Base-by-base conservation (phyloP, 2,329 filamentous ascomycete genomes). In the Pseudogymnoascus sp. region DNA sequence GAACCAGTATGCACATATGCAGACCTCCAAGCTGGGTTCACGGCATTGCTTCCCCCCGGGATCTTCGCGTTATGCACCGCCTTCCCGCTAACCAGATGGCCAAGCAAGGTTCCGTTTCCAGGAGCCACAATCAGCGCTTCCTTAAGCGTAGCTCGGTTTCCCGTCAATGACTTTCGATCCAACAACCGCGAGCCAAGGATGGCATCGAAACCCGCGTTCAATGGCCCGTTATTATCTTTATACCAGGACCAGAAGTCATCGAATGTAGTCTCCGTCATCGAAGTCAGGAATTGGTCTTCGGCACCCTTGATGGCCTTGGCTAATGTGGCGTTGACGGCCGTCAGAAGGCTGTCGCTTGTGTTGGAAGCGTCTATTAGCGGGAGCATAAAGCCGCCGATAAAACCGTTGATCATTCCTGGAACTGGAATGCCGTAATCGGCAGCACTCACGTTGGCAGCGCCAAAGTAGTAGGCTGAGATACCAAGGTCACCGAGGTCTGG, bases 21-120 rank as follows among this genome's bases (percentile, higher is more conserved):
- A 11, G 67, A 77, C 14, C 83, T 75, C 81, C 82, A 86, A 0
- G 80, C 79, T 0, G 82, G 81, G 38, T 79, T 78, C 2, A 82
- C 76, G 0, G 80, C 73, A 31, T 80, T 79, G 43, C 77, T 72
- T 0, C 79, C 79, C 0, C 80, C 80, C 16, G 76, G 70, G 0
- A 79, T 78, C 34, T 72, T 69, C 1, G 78, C 80, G 43, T 81
- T 68, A 0, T 73, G 70, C 0, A 81, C 75, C 0, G 77, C 80
- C 36, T 77, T 76, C 0, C 80, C 80, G 1, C 75, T 72, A 0
- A 83, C 77, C 2, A 81, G 65, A 62, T 74, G 78, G 0, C 73
- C 73, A 0, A 74, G 71, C 5, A 68, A 68, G n/a, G 77, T 67
- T 0, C 64, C 62, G 0, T 72, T 73, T 2, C 74, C 68, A 1